Evolutionary conservation across 768 basidiomycete species (phyloP), one percentile per base, ranked within the genome.

Genomic region (Steccherinum ochraceum): DNA sequence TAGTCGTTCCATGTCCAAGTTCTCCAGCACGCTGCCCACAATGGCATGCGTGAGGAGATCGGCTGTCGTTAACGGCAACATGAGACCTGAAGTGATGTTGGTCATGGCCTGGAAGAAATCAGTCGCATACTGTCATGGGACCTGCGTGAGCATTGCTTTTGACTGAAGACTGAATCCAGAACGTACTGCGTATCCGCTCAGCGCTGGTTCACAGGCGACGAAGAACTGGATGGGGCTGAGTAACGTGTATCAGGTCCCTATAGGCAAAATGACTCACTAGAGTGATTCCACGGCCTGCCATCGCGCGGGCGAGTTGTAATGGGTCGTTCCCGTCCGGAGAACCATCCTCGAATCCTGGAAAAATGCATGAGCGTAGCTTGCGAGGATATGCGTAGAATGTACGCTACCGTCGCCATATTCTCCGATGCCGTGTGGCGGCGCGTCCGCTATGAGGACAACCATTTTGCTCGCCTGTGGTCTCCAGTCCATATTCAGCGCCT

Each of bases 201-300:
- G 75, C 4, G 92, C 93, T 51, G 95, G 94, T 68, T 98, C 95
- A 70, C 95, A 98, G 24, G 95, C 95, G n/a, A 98, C 95, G 66
- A 96, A 93, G 72, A 97, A 97, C 93, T 96, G 66, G 5, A 52
- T 25, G 49, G 39, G 48, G 21, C 20, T 53, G 30, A 47, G 12
- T 55, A 50, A 48, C 24, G 48, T 40, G 3, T n/a, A 53, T 24
- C 30, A 23, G 7, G 46, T 5, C 18, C 20, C 44, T 12, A 18
- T 4, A 44, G 24, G 41, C 50, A 24, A 52, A 43, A 21, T 46
- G 23, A 44, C 85, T 63, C 64, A 92, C 94, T 54, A 97, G 69
- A 7, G 91, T 91, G 60, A 98, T 97, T 4, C 95, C 95, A 39
- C 81, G 77, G 54, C 79, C 74, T 16, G 95, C 95, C 93, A 98